These are phyloP conservation scores for Apiospora sp. DNA, from an alignment of 2,329 filamentous ascomycete genomes.

Conservation along the genomic window DNA sequence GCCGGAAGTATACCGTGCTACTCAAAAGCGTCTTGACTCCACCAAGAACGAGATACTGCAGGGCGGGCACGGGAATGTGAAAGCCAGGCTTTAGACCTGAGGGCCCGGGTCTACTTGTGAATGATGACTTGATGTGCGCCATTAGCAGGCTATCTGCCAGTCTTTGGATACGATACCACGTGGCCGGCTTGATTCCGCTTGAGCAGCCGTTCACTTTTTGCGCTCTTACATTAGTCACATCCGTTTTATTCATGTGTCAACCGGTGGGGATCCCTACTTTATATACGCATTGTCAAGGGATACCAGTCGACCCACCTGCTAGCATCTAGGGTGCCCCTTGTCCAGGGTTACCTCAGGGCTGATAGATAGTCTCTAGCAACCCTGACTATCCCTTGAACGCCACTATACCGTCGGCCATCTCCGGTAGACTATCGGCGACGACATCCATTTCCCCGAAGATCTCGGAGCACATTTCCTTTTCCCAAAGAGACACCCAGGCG, in stretches of 20 bases:
- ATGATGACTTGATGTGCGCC: background rate
- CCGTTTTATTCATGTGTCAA: background rate
- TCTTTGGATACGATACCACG: background rate
- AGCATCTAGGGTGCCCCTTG: no score
- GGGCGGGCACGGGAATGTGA: background rate
- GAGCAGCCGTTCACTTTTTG: background rate
- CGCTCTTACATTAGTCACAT: background rate
- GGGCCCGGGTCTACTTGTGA: background rate
- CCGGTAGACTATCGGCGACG: slow-evolving; percentile 52
- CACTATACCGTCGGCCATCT: slow-evolving; percentile 55
- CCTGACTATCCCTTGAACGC: background rate
- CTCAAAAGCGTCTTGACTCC: slow-evolving; percentile 37
- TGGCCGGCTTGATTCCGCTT: background rate
- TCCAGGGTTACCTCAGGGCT: background rate
- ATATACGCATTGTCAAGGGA: background rate
- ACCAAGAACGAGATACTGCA: slow-evolving; percentile 29
- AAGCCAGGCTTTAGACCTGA: background rate
- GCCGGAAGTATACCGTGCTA: slow-evolving; percentile 46
- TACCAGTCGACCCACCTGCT: no score
- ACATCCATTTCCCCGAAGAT: slow-evolving; percentile 63
- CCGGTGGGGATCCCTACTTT: background rate
- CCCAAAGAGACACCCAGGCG: slow-evolving; percentile 61
- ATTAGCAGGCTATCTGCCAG: background rate
- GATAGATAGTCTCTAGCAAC: background rate
- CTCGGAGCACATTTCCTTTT: slow-evolving; percentile 57